Evolutionary conservation across 1,139 yeast genomes (phyloP), one percentile per base, ranked within the genome.

Genomic region (Scheffersomyces segobiensis): DNA sequence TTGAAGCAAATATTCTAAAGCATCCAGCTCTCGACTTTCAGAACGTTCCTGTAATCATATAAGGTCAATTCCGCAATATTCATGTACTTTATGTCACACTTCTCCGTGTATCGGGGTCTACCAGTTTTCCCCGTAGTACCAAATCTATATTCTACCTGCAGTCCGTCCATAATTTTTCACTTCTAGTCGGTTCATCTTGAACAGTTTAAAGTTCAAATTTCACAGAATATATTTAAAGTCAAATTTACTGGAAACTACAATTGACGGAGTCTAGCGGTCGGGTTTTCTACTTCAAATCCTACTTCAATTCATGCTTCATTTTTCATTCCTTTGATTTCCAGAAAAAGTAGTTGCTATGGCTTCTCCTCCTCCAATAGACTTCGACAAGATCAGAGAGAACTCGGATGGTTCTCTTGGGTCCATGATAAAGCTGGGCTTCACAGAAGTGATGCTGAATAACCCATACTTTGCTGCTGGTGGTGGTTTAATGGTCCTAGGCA

Each of bases 391-490:
- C 66, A 65, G 65, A 46, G 63, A 64, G 21, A 65, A 68, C 52
- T 75, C 82, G 17, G 84, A 79, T 64, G 84, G 84, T 42, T 62
- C 80, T 3, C 20, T 72, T 18, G 48, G 66, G 8, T 80, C 82
- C 2, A 71, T 75, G 73, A 69, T 76, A 32, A 61, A 64, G 46
- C 74, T 66, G 69, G 75, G 85, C 5, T 74, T 87, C 63, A 71
- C 82, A 52, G 87, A 84, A 58, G 83, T 88, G 8, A 78, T 91
- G 64, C 39, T 48, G 50, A 84, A 87, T 51, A 95, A 95, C 69
- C 98, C 98, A 10, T 92, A 91, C 72, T 95, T 95, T 76, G 96
- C 98, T 2, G 99, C 98, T 0, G 96, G 99, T 67, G 97, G 97
- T 65, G 99, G 99, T 0, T 79, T 95, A 53, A 95, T 95, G 99